A percentile compares a stretch with the other conserved stretches of the same genome.
Conservation (phyloP, 2,329 filamentous ascomycete species). For the Fusarium lyarnte region DNA sequence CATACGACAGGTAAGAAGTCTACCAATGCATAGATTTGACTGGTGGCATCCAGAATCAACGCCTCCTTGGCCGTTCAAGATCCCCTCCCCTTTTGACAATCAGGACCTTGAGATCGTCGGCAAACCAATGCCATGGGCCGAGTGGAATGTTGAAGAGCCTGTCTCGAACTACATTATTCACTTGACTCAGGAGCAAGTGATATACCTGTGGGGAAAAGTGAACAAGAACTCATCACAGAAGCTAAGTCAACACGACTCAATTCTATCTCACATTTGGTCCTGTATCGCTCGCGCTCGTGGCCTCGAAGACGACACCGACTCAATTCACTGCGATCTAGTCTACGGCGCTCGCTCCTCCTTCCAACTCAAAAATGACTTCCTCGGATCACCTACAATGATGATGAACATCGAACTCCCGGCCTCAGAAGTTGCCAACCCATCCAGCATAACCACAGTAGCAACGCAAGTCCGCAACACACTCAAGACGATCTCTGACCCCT, state of each 20-base stretch:
- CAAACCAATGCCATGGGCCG: conserved; percentile 36
- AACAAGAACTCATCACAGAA: background rate
- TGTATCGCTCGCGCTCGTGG: conserved; percentile 39
- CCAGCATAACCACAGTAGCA: background rate
- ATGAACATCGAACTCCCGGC: conserved; percentile 35
- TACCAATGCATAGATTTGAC: conserved; percentile 40
- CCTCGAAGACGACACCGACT: background rate
- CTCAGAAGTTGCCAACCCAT: background rate
- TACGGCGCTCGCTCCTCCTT: conserved; percentile 33
- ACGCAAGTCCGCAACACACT: conserved; percentile 28
- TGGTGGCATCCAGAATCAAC: conserved; percentile 33
- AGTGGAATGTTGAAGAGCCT: conserved; percentile 34
- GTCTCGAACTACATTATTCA: conserved; percentile 40
- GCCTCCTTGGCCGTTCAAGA: conserved; percentile 23
- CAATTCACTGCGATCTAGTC: conserved; percentile 37
- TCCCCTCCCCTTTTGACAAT: conserved; percentile 9
- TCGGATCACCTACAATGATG: conserved; percentile 41
- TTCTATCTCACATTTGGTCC: conserved; percentile 42
- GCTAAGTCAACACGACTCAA: conserved; percentile 38
- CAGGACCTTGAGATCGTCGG: conserved; percentile 4
- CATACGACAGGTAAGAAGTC: background rate
- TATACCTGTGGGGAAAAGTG: background rate
- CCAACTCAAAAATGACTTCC: conserved; percentile 8
- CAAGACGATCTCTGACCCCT: background rate
- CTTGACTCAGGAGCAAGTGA: conserved; percentile 26